Evolutionary conservation across 495 filamentous ascomycete genomes (phyloP), one percentile per base, ranked within the genome.

Genomic region (Trichoderma erinaceum): DNA sequence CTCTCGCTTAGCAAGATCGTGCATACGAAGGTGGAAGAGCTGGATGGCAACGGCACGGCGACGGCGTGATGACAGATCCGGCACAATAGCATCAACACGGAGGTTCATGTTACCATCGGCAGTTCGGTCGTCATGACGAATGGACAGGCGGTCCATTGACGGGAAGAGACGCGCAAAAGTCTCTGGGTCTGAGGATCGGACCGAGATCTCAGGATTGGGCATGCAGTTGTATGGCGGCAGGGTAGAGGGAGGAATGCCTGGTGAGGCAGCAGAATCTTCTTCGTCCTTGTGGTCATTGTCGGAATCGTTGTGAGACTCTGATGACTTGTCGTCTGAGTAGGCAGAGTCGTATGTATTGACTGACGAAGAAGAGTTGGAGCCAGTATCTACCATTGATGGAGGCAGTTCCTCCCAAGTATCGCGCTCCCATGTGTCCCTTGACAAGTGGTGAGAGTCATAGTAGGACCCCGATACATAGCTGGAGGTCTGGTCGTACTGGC

Each of bases 31-130:
- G 78, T 99, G 93, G 78, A 97, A 98, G 52, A 99, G 87, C 58
- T 90, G 95, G 48, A 96, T 85, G 64, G 88, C 86, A 70, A 86
- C 86, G 72, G 79, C 83, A 48, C 78, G 79, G 66, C 86, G 87
- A 15, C 83, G 82, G 43, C 41, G 41, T 3, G 27, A 25, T 32
- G 56, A 61, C 23, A 29, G 11, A 61, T 61, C 56, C 63, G 77
- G 78, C 50, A 92, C 85, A 67, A 89, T 82, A 18, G 92, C 92
- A 75, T 97, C 93, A 64, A 99, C 84, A 52, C 93, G 88, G 66
- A 99, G 83, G 75, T 97, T 97, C 95, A 97, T 97, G 82, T 98
- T 97, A 23, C 95, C 94, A 76, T 99, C 95, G 21, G 89, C 75
- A 4, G 95, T 96, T 44, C 91, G 84, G 78, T 97, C 92, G 73